Conservation (phyloP, 768 basidiomycete genomes). For the Amanita muscaria region DNA sequence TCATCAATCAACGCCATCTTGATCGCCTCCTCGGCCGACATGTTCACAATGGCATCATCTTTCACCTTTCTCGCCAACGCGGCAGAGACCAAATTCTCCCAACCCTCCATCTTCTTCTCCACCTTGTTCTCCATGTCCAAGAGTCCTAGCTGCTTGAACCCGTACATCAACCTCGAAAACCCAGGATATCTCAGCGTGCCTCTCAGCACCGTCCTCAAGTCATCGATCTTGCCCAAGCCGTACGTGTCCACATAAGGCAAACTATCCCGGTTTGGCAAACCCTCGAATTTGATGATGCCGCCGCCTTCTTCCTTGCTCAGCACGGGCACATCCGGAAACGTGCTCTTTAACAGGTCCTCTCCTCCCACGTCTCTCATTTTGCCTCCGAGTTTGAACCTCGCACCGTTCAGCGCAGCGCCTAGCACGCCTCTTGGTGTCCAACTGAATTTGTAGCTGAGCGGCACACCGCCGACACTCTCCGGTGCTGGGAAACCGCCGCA, state of each 20-base stretch:
- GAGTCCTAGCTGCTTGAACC: constrained; percentile 64
- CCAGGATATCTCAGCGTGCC: constrained; percentile 91
- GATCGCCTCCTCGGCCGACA: neutral
- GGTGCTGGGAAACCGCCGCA: constrained; percentile 90
- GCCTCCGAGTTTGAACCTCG: constrained; percentile 46
- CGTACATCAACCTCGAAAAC: constrained; percentile 64
- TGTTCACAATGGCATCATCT: neutral
- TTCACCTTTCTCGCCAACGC: constrained; percentile 7
- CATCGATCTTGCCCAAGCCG: constrained; percentile 31
- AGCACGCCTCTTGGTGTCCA: constrained; percentile 90
- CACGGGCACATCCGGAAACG: constrained; percentile 56
- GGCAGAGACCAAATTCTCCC: constrained; percentile 26
- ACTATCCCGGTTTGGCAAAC: constrained; percentile 80
- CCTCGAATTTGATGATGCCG: constrained; percentile 72
- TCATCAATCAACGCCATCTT: constrained; percentile 1
- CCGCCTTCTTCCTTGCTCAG: constrained; percentile 34
- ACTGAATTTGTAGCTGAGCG: constrained; percentile 86
- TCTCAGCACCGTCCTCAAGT: constrained; percentile 60
- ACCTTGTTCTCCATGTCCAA: constrained; percentile 36
- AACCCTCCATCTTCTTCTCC: constrained; percentile 24
- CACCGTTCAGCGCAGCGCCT: constrained; percentile 66
- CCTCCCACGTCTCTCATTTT: constrained; percentile 33
- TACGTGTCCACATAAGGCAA: constrained; percentile 64
- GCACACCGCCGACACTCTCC: constrained; percentile 45
- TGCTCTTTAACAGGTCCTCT: constrained; percentile 40